Percentiles rank a stretch among this genome's conserved stretches.
phyloP scores from a whole-genome alignment of 164 flowering plant species.

The Sedum album region DNA sequence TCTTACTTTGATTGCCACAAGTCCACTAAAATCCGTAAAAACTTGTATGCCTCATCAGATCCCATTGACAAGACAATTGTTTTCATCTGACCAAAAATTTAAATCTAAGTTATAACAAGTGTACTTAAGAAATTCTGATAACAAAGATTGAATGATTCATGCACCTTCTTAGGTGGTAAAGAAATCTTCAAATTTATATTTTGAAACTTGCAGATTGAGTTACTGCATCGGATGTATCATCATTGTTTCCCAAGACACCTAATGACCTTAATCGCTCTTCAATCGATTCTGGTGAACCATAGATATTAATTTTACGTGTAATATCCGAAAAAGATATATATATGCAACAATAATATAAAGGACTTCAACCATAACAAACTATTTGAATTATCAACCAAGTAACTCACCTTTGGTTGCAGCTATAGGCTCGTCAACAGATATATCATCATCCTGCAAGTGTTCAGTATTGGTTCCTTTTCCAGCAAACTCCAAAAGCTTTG shows the following conservation, averaged over 20 bases:
- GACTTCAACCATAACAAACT: neutral
- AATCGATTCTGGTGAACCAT: constrained; percentile 30
- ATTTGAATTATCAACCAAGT: neutral
- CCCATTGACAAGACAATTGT: constrained; percentile 48
- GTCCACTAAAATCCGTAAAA: constrained; percentile 43
- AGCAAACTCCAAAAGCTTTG: constrained; percentile 39
- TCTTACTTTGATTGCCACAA: constrained; percentile 66
- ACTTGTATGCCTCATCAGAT: constrained; percentile 47
- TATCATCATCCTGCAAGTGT: constrained; percentile 19
- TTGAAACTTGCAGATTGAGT: constrained; percentile 23
- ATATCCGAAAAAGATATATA: constrained; percentile 2
- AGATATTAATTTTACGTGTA: constrained; percentile 26
- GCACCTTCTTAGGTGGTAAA: constrained; percentile 60
- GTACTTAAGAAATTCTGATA: neutral
- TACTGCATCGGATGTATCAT: constrained; percentile 18
- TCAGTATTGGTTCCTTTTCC: constrained; percentile 25
- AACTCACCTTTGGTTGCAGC: constrained; percentile 21
- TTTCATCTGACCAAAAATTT: constrained; percentile 39
- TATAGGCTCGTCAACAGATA: constrained; percentile 12
- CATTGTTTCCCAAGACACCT: constrained; percentile 41
- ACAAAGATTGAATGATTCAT: constrained; percentile 3
- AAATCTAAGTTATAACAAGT: constrained; percentile 1
- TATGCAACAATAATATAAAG: constrained; percentile 5
- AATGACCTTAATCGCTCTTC: constrained; percentile 63
- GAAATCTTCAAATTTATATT: constrained; percentile 39